These are phyloP conservation scores for Yarrowia divulgata DNA, from an alignment of 805 yeast genomes.

Conservation along the genomic window DNA sequence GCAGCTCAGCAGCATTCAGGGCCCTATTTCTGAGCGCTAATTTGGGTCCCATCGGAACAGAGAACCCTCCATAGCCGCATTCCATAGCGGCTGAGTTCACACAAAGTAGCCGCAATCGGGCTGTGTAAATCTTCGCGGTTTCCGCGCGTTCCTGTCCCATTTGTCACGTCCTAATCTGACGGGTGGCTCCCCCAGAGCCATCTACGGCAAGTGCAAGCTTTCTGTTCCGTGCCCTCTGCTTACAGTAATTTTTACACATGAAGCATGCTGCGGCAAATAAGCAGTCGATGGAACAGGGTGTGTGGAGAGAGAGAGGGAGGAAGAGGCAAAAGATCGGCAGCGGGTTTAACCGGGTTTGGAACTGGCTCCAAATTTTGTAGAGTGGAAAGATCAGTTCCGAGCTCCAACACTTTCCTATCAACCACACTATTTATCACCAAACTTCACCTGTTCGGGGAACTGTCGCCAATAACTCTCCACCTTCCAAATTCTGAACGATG, in stretches of 20 bases:
- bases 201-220: background rate
- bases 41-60: no score
- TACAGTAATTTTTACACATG: background rate
- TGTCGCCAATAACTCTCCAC: background rate
- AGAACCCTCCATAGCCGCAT: no score
- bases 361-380: no score
- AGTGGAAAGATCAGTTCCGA: background rate
- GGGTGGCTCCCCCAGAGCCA: slow-evolving; percentile 4
- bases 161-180: background rate
- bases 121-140: no score
- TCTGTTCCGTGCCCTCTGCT: background rate
- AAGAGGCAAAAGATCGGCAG: background rate
- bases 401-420: background rate
- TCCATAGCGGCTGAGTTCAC: no score
- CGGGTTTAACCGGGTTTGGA: background rate
- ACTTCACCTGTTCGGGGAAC: background rate
- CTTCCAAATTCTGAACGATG: background rate
- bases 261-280: slow-evolving; percentile 17
- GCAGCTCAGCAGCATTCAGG: background rate
- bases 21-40: background rate
- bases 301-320: background rate
- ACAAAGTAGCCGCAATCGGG: no score
- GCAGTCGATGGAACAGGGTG: slow-evolving; percentile 14
- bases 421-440: no score
- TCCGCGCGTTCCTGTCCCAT: background rate